phyloP scores from a whole-genome alignment of 2,329 filamentous ascomycete genomes.

The Trichoderma sp. region DNA sequence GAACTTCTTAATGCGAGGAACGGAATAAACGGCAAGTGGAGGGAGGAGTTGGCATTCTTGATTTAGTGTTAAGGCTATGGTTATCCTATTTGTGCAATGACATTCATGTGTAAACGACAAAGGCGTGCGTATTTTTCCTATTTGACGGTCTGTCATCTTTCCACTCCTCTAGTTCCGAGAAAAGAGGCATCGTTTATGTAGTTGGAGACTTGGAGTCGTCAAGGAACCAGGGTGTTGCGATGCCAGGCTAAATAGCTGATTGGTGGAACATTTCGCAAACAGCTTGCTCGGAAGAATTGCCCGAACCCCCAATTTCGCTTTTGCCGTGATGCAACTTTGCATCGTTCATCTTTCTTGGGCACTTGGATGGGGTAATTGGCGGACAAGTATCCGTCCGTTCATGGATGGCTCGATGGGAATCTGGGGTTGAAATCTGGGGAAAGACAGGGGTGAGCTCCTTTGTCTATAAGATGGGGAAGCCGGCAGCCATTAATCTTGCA shows the following conservation, averaged over 20 bases:
- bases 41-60: constrained; percentile 13
- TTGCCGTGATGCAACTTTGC: neutral
- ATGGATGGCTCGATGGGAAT: neutral
- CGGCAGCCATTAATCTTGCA: neutral
- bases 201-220: neutral
- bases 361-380: neutral
- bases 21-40: neutral
- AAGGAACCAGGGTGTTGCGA: neutral
- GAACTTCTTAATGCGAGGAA: neutral
- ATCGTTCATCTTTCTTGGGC: neutral
- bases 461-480: neutral
- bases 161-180: neutral
- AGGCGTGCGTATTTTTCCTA: neutral
- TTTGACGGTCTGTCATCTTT: neutral
- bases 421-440: constrained; percentile 17
- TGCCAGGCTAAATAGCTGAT: neutral
- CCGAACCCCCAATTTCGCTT: neutral
- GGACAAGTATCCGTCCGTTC: neutral
- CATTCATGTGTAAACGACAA: neutral
- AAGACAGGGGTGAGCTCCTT: neutral
- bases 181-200: neutral
- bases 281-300: neutral
- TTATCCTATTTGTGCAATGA: constrained; percentile 12
- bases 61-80: constrained; percentile 7
- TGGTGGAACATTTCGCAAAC: constrained; percentile 18